phyloP scores from a whole-genome alignment of 345 rosid genomes.

The Leavenworthia alabamica region DNA sequence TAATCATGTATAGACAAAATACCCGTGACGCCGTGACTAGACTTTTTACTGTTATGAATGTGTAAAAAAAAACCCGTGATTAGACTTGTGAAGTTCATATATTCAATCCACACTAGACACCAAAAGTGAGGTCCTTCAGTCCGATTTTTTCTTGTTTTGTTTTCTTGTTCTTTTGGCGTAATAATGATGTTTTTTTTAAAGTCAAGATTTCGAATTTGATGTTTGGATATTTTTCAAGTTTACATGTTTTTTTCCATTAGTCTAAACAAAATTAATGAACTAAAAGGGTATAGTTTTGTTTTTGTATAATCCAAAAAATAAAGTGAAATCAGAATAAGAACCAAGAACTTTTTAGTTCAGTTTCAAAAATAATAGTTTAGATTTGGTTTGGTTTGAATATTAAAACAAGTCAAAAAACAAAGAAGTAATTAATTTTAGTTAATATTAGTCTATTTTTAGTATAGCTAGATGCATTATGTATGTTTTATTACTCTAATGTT shows the following conservation, averaged over 20 bases:
- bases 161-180: not conserved
- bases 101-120: not conserved
- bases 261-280: not conserved
- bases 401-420: not conserved
- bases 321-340: not conserved
- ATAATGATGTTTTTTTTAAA: not conserved
- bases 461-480: not conserved
- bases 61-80: too few relatives aligned
- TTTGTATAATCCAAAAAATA: not conserved
- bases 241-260: not conserved
- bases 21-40: too few relatives aligned
- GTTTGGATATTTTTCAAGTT: not conserved
- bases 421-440: not conserved
- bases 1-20: too few relatives aligned
- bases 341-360: not conserved
- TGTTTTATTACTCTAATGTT: too few relatives aligned
- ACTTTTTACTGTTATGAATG: too few relatives aligned
- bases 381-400: not conserved
- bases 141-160: not conserved
- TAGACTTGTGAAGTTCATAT: conserved; percentile 3
- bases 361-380: not conserved
- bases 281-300: not conserved
- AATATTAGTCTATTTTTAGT: not conserved
- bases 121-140: not conserved
- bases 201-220: not conserved